These are phyloP conservation scores for Hyphopichia homilentoma DNA, from an alignment of 805 yeast genomes.

Conservation along the genomic window DNA sequence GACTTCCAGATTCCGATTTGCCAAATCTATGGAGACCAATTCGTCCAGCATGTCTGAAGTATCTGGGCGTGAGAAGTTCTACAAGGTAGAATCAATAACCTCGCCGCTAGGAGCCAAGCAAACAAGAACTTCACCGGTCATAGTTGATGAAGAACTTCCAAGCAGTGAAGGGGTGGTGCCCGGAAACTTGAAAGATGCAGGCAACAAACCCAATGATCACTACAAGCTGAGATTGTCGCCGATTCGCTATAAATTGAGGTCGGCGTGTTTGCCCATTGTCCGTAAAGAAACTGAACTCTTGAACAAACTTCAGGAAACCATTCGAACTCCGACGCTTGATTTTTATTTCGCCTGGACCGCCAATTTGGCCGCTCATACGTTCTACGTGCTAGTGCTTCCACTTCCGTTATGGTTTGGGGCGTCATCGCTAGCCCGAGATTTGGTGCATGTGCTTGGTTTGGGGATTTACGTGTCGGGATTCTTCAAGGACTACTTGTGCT, in stretches of 20 bases:
- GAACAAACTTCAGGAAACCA: slow-evolving; percentile 48
- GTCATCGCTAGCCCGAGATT: slow-evolving; percentile 54
- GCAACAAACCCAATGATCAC: slow-evolving; percentile 63
- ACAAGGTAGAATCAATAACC: too few species aligned
- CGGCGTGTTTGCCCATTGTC: slow-evolving; percentile 50
- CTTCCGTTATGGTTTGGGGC: slow-evolving; percentile 79
- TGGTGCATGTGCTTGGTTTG: slow-evolving; percentile 56
- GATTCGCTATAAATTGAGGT: slow-evolving; percentile 52
- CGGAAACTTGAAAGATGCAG: slow-evolving; percentile 54
- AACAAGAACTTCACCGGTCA: too few species aligned
- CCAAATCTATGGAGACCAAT: too few species aligned
- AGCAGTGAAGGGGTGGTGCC: too few species aligned
- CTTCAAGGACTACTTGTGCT: slow-evolving; percentile 78
- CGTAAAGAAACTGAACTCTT: slow-evolving; percentile 62
- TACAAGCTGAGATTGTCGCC: slow-evolving; percentile 59
- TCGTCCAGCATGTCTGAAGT: too few species aligned
- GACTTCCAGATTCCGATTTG: too few species aligned
- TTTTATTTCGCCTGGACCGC: slow-evolving; percentile 84
- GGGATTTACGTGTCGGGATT: slow-evolving; percentile 72
- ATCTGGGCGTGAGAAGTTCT: too few species aligned
- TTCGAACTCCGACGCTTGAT: slow-evolving; percentile 55
- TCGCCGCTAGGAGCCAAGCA: too few species aligned
- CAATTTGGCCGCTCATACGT: slow-evolving; percentile 87
- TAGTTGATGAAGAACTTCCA: too few species aligned
- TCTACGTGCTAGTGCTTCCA: slow-evolving; percentile 87